A percentile compares a stretch with the other conserved stretches of the same genome.
These are phyloP conservation scores for Gastrodia elata DNA, from an alignment of 106 monocot genomes.

Conservation along the genomic window DNA sequence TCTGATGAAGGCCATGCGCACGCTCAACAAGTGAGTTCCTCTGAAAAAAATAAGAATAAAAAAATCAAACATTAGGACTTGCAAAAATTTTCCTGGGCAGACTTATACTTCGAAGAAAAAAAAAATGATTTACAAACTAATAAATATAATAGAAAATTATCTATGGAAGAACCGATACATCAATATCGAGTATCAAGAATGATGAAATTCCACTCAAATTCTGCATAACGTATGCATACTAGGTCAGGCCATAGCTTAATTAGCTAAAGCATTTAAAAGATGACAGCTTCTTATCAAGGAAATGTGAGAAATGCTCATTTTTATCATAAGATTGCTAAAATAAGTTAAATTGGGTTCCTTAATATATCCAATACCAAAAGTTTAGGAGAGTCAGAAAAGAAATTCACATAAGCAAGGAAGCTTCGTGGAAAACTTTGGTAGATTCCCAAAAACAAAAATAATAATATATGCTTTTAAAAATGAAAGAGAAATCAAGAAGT, in stretches of 20 bases:
- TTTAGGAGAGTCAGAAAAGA: background rate
- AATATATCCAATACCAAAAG: background rate
- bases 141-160: background rate
- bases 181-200: background rate
- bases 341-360: background rate
- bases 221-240: no score
- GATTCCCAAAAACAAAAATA: no score
- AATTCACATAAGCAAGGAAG: no score
- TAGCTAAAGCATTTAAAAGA: no score
- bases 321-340: background rate
- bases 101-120: background rate
- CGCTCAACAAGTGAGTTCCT: constrained; percentile 76
- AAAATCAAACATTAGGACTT: background rate
- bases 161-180: background rate
- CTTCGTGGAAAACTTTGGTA: no score
- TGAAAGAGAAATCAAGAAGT: no score
- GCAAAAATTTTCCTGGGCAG: background rate
- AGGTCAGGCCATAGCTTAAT: no score
- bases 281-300: background rate
- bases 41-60: constrained; percentile 26
- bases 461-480: no score
- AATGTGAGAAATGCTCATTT: background rate
- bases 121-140: no score
- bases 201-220: background rate
- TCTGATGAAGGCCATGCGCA: constrained; percentile 78